Conservation (phyloP, 2,329 filamentous ascomycete species). For the Aspergillus aculeatus region DNA sequence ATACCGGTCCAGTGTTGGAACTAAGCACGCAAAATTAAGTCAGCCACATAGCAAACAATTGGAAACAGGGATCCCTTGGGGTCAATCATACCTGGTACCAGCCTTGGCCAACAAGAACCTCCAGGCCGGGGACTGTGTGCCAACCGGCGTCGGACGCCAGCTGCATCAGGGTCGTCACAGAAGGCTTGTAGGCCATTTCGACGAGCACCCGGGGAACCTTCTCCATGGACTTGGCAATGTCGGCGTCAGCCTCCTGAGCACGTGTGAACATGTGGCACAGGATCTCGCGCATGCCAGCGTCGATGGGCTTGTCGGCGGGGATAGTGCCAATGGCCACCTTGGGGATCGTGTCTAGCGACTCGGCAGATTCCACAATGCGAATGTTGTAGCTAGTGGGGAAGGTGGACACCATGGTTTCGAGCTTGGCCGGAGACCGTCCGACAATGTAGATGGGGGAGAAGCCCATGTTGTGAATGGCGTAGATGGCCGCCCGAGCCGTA, state of each 20-base stretch:
- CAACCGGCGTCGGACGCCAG: slow-evolving; percentile 76
- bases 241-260: slow-evolving; percentile 49
- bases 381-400: slow-evolving; percentile 76
- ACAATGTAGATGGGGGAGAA: slow-evolving; percentile 85
- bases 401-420: slow-evolving; percentile 63
- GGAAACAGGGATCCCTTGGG: slow-evolving; percentile 14
- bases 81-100: slow-evolving; percentile 68
- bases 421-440: slow-evolving; percentile 70
- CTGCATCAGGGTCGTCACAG: slow-evolving; percentile 78
- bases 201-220: slow-evolving; percentile 63
- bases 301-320: slow-evolving; percentile 82
- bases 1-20: slow-evolving; percentile 86
- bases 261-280: slow-evolving; percentile 55
- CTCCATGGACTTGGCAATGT: slow-evolving; percentile 33
- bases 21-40: slow-evolving; percentile 40
- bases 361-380: slow-evolving; percentile 56
- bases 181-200: slow-evolving; percentile 96
- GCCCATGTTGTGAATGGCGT: slow-evolving; percentile 77
- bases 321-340: slow-evolving; percentile 84
- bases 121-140: slow-evolving; percentile 80
- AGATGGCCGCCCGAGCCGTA: slow-evolving; percentile 87
- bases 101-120: slow-evolving; percentile 84
- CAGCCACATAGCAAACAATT: not conserved
- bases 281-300: slow-evolving; percentile 65
- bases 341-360: slow-evolving; percentile 56